A percentile compares a stretch with the other conserved stretches of the same genome.
phyloP scores from a whole-genome alignment of 495 filamentous ascomycete genomes.

The Penicillium flavigenum region DNA sequence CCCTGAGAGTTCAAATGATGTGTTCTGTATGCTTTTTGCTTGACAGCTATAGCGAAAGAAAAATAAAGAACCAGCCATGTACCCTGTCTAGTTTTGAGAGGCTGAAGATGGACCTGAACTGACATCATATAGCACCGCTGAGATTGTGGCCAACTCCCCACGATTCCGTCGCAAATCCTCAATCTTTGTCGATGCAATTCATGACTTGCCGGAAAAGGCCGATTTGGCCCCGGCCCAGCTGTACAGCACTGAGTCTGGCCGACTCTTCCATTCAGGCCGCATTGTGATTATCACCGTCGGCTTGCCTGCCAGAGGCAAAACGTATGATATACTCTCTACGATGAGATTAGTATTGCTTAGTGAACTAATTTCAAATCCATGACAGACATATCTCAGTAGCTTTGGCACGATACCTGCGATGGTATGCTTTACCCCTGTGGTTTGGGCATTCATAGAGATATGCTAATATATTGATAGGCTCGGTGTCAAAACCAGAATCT shows the following conservation, averaged over 20 bases:
- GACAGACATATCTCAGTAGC: conserved; percentile 90
- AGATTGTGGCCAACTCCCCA: conserved; percentile 82
- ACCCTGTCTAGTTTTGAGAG: conserved; percentile 20
- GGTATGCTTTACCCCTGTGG: conserved; percentile 52
- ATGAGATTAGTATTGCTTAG: conserved; percentile 1
- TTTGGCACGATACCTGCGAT: conserved; percentile 89
- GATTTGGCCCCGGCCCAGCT: conserved; percentile 93
- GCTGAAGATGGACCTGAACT: conserved; percentile 13
- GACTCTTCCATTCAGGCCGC: conserved; percentile 93
- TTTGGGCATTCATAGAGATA: not conserved
- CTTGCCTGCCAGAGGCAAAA: conserved; percentile 94
- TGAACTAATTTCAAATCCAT: conserved; percentile 12
- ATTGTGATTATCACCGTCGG: conserved; percentile 98
- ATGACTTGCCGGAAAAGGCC: conserved; percentile 81
- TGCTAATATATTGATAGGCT: conserved; percentile 57
- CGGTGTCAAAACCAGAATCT: conserved; percentile 95
- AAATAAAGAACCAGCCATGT: not conserved
- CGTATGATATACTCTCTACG: conserved; percentile 53
- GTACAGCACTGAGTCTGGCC: conserved; percentile 95
- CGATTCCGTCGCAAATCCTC: conserved; percentile 84
- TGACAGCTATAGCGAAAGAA: not conserved
- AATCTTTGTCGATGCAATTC: conserved; percentile 95
- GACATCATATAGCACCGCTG: conserved; percentile 59
- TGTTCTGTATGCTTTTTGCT: not conserved
- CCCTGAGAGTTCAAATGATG: not conserved